Base-by-base conservation (phyloP, 208 protist species). In the Leptomonas seymouri region DNA sequence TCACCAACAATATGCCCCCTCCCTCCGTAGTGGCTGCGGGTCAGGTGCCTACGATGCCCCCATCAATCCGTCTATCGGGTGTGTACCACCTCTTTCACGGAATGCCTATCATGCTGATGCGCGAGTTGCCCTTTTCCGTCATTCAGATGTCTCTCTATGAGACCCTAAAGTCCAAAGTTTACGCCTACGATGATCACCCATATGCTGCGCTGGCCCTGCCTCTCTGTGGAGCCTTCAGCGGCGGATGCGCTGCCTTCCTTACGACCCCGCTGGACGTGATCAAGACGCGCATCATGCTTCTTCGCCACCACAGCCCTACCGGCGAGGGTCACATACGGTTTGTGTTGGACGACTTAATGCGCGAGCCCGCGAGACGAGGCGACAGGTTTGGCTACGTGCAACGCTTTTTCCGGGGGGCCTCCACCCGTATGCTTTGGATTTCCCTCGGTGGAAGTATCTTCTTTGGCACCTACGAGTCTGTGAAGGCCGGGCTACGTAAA, bases 101-200 rank as follows among this genome's bases (percentile, higher is more conserved):
- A 1, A 96, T 95, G 82, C 82, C 81, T 1, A 86, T 94, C 14
- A 97, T 95, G 82, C 71, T 97, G 3, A 57, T 91, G 45, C 88
- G 93, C 31, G 89, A 97, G 65, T 49, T 97, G 12, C 96, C 96
- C 12, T 98, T 98, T 76, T 84, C 93, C 16, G 80, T 97, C 0
- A 87, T 96, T 58, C 96, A 98, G 67, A 97, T 98, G 84, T 90
- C 85, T 14, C 87, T 97, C 15, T 98, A 97, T 64, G 94, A 98
- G 67, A 62, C 46, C 15, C 76, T 96, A 20, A 97, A 97, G 69
- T 51, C 49, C 2, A 65, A 42, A 31, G 44, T 87, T 15, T 39
- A 71, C 27, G 75, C 74, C 21, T 75, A 83, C 36, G 57, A 71
- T 31, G 44, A 53, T 3, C 69, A 81, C 34, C 79, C 70, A 3